Evolutionary conservation across 164 flowering plant genomes (phyloP).

Genomic region (Platanus orientalis): DNA sequence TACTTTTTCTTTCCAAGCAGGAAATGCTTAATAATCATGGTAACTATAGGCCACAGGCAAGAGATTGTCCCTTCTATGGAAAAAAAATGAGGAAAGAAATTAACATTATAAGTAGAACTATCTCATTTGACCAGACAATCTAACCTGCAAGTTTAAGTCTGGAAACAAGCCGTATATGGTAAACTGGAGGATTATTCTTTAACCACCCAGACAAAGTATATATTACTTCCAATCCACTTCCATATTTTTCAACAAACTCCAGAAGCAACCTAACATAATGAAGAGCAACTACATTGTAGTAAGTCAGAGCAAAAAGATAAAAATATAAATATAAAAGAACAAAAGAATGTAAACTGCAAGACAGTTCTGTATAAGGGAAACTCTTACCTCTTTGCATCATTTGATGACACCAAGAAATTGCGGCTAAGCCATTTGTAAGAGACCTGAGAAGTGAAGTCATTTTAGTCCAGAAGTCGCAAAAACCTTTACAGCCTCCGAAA

Average conservation of each 20-base stretch:
- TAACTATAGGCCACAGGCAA: background rate
- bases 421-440: conserved; percentile 97
- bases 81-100: too few relatives aligned
- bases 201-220: conserved; percentile 73
- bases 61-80: background rate
- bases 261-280: conserved; percentile 57
- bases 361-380: background rate
- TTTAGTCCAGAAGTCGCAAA: conserved; percentile 1
- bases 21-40: background rate
- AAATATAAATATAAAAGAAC: too few relatives aligned
- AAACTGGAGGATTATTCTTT: conserved; percentile 51
- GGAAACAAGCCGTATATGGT: conserved; percentile 66
- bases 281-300: background rate
- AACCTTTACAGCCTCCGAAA: background rate
- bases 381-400: conserved; percentile 77
- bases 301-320: too few relatives aligned
- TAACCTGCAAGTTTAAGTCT: conserved; percentile 64
- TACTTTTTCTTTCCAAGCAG: background rate
- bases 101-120: too few relatives aligned
- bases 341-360: conserved; percentile 3
- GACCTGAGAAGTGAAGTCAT: conserved; percentile 45
- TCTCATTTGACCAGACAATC: too few relatives aligned
- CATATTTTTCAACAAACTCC: conserved; percentile 65
- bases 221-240: conserved; percentile 51
- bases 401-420: conserved; percentile 69